These are phyloP conservation scores for Quercus phellos DNA, from an alignment of 331 rosid species.

Conservation along the genomic window DNA sequence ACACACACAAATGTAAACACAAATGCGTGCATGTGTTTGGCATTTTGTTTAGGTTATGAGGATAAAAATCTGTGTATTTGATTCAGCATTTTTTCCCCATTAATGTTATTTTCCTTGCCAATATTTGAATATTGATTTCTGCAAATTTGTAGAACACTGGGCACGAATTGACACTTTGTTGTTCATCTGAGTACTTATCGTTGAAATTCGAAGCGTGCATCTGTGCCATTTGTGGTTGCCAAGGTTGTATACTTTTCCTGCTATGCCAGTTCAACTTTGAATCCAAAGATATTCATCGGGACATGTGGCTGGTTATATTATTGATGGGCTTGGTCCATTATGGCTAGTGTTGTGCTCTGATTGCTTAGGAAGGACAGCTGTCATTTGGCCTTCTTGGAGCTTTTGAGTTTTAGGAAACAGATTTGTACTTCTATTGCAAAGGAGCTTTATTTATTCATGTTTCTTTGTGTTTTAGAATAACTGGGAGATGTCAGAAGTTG, in stretches of 20 bases:
- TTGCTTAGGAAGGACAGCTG: neutral
- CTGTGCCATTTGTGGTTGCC: neutral
- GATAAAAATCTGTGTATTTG: neutral
- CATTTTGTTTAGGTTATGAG: neutral
- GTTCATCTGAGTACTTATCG: neutral
- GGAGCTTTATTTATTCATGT: slow-evolving; percentile 2
- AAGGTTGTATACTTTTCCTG: neutral
- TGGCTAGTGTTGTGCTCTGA: neutral
- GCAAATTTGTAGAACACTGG: neutral
- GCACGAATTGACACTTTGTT: neutral
- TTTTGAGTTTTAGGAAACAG: slow-evolving; percentile 6
- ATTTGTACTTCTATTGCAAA: slow-evolving; percentile 5
- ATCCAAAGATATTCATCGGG: neutral
- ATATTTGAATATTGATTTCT: neutral
- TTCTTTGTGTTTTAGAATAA: slow-evolving; percentile 9
- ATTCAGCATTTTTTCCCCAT: neutral
- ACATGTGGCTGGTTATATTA: neutral
- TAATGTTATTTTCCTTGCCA: neutral
- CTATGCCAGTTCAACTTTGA: neutral
- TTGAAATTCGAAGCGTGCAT: neutral
- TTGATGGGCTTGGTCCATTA: neutral
- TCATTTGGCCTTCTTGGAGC: neutral
- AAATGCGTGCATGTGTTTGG: neutral
- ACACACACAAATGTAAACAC: neutral
- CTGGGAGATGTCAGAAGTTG: slow-evolving; percentile 82